Evolutionary conservation across 805 yeast species (phyloP).

Genomic region (Starmerella bombicola): DNA sequence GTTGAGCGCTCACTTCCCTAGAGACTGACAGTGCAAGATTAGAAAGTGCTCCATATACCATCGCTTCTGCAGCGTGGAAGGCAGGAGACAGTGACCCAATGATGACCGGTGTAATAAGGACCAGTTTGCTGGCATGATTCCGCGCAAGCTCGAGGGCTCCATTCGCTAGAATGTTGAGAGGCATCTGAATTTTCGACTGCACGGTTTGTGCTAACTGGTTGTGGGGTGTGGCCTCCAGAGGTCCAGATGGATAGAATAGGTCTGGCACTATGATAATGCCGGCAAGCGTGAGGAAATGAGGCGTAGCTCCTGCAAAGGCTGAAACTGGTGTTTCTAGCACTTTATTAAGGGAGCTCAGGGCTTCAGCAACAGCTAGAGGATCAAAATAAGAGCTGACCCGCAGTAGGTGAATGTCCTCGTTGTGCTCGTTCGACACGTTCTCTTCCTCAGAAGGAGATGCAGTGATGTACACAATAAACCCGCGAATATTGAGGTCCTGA

Average conservation of each 20-base stretch:
- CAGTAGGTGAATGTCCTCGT: conserved; percentile 57
- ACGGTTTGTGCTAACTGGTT: conserved; percentile 41
- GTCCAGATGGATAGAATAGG: conserved; percentile 54
- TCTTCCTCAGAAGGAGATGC: conserved; percentile 50
- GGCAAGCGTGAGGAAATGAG: conserved; percentile 45
- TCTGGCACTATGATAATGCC: conserved; percentile 63
- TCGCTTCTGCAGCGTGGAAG: conserved; percentile 51
- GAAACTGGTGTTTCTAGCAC: conserved; percentile 42
- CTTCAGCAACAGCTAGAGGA: conserved; percentile 36
- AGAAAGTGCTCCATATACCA: conserved; percentile 38
- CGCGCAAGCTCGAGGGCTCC: conserved; percentile 47
- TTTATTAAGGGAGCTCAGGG: conserved; percentile 39
- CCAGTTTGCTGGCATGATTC: conserved; percentile 37
- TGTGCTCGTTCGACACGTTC: conserved; percentile 39
- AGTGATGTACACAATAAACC: conserved; percentile 70
- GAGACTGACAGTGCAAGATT: conserved; percentile 32
- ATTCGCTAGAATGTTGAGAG: conserved; percentile 40
- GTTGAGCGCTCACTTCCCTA: conserved; percentile 35
- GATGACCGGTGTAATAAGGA: conserved; percentile 43
- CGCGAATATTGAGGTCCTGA: conserved; percentile 61
- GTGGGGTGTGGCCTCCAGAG: conserved; percentile 43
- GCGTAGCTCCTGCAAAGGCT: conserved; percentile 46
- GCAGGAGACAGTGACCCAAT: conserved; percentile 44
- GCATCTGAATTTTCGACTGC: conserved; percentile 36
- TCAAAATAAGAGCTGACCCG: conserved; percentile 40